Base-by-base conservation (phyloP, 2,329 filamentous ascomycete species). In the Aspergillus ibericus region DNA sequence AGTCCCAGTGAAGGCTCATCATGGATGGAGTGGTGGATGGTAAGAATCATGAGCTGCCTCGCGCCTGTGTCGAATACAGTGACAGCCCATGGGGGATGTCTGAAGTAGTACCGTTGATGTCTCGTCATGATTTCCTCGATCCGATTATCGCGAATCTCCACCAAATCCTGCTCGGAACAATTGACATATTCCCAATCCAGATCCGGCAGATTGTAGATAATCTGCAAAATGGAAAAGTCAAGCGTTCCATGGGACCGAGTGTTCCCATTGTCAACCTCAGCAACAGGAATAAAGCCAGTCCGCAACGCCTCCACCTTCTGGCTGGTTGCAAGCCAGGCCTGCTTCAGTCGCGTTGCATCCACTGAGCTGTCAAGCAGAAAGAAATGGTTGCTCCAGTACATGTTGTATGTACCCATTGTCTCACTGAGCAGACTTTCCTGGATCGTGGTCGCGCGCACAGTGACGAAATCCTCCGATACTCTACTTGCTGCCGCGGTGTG, bases 381-480 rank as follows among this genome's bases (percentile, higher is more conserved):
- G 32, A 77, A 68, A 13, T 72, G 72, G 49, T 77, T 74, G 29
- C 73, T 74, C 75, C 75, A 78, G 60, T 78, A 78, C 47, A 74
- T 68, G 22, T 70, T 66, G 4, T 69, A 65, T 16, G 69, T 72
- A 5, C 71, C 63, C 71, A 78, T 73, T 1, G 74, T 77, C 65
- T 78, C 76, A 32, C 71, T 72, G 7, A 78, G 62, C 20, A 78
- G 63, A 27, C 74, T 73, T 51, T 77, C 75, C 55, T 77, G 75
- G 13, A 77, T 64, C 1, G 74, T 70, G 5, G 74, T 73, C 10
- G 73, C 64, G 1, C 69, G 70, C 8, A 72, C 50, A 15, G 71
- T 60, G 36, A 63, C 47, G 38, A 68, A 66, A 2, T 61, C 61
- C 4, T 66, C 63, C 5, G 38, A 32, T 15, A 70, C 55, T 15